Conservation (phyloP, 805 yeast species). For the Saccharomycopsis sp. region DNA sequence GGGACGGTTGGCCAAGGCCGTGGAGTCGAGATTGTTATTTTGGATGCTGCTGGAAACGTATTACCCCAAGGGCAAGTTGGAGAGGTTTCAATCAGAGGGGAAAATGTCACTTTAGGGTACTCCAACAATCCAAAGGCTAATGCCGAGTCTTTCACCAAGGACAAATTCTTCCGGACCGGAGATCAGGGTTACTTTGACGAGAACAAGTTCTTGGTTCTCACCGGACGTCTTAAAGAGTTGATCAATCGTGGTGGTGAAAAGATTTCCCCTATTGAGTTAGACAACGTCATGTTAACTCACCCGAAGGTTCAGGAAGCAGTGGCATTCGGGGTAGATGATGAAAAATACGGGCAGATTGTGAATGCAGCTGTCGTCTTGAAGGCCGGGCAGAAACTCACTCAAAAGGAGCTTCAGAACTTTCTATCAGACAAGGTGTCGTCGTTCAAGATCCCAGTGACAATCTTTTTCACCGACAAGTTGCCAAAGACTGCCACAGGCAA, state of each 20-base stretch:
- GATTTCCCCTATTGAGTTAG: constrained; percentile 67
- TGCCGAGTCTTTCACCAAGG: constrained; percentile 50
- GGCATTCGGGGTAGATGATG: constrained; percentile 60
- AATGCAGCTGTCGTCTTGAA: constrained; percentile 62
- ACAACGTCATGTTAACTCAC: constrained; percentile 50
- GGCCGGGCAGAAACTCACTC: constrained; percentile 32
- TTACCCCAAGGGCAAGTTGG: constrained; percentile 51
- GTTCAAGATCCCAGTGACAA: constrained; percentile 55
- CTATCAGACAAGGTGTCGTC: constrained; percentile 41
- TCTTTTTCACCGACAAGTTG: constrained; percentile 51
- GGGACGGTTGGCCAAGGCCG: constrained; percentile 75
- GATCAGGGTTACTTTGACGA: constrained; percentile 62
- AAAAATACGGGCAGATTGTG: constrained; percentile 63
- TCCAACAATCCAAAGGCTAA: constrained; percentile 69
- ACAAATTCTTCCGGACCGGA: constrained; percentile 68
- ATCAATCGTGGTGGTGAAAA: constrained; percentile 77
- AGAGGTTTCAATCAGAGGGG: constrained; percentile 63
- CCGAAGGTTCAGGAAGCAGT: constrained; percentile 67
- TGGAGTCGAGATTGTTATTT: constrained; percentile 56
- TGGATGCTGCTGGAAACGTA: constrained; percentile 41
- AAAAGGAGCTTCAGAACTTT: constrained; percentile 40
- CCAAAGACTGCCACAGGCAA: constrained; percentile 79
- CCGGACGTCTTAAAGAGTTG: constrained; percentile 68
- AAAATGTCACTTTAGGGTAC: constrained; percentile 65
- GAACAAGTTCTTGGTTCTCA: constrained; percentile 52